These are phyloP conservation scores for Rhododendron ferrugineum DNA, from an alignment of 148 eudicot species.

Conservation along the genomic window DNA sequence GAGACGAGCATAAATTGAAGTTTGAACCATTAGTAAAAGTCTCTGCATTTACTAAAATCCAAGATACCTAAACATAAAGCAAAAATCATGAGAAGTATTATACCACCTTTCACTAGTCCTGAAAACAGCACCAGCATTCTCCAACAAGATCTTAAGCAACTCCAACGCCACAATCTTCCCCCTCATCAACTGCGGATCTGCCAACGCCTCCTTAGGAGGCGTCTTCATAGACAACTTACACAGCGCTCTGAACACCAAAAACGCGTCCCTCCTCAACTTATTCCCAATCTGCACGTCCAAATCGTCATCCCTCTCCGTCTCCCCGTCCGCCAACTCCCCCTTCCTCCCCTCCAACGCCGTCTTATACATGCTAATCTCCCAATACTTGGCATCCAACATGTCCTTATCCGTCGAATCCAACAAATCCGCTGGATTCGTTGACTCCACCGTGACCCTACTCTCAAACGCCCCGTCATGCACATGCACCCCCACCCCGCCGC, in stretches of 20 bases:
- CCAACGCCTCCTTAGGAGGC: conserved; percentile 85
- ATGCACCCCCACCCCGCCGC: conserved; percentile 33
- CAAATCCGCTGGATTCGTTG: conserved; percentile 93
- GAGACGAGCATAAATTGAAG: not conserved
- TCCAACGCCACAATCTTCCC: conserved; percentile 96
- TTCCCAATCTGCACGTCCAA: conserved; percentile 94
- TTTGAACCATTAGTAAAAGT: not conserved
- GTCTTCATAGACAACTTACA: conserved; percentile 99
- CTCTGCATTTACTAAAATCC: not conserved
- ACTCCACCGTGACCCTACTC: conserved; percentile 79
- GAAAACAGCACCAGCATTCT: conserved; percentile 93
- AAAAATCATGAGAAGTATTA: not conserved
- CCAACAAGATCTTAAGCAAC: conserved; percentile 96
- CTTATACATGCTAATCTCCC: conserved; percentile 99
- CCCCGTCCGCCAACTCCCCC: conserved; percentile 89
- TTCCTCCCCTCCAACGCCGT: conserved; percentile 90
- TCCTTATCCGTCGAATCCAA: conserved; percentile 97
- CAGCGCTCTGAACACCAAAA: conserved; percentile 89
- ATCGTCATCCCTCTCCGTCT: conserved; percentile 81
- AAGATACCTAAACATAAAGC: not conserved
- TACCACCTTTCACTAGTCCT: conserved; percentile 99
- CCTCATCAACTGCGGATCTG: conserved; percentile 80
- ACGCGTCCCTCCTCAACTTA: conserved; percentile 88
- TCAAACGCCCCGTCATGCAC: conserved; percentile 93
- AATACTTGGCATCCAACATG: conserved; percentile 98